These are phyloP conservation scores for Fusarium begoniae DNA, from an alignment of 2,329 filamentous ascomycete genomes.

Conservation along the genomic window DNA sequence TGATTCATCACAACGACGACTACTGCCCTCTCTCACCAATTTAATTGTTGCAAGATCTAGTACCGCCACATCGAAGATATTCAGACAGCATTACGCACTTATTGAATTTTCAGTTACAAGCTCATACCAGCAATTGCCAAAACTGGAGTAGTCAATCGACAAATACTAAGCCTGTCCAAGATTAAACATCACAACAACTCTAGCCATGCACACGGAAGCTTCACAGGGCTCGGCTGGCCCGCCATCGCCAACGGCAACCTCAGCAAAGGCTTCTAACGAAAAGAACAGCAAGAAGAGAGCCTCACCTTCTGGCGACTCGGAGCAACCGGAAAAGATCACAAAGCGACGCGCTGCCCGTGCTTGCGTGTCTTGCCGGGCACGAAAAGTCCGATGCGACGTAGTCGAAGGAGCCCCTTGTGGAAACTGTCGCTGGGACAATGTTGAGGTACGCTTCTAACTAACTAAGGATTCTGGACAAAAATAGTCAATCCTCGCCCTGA, in stretches of 20 bases:
- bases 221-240: slow-evolving; percentile 40
- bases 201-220: slow-evolving; percentile 34
- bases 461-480: slow-evolving; percentile 2
- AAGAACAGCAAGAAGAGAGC: slow-evolving; percentile 48
- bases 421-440: slow-evolving; percentile 84
- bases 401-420: slow-evolving; percentile 88
- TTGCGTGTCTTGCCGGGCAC: slow-evolving; percentile 85
- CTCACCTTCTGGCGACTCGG: slow-evolving; percentile 43
- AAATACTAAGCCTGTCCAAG: background rate
- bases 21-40: background rate
- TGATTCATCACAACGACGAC: slow-evolving; percentile 20
- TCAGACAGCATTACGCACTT: background rate
- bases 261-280: slow-evolving; percentile 40
- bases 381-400: slow-evolving; percentile 94
- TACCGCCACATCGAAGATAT: slow-evolving; percentile 9
- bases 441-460: slow-evolving; percentile 58
- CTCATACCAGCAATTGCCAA: background rate
- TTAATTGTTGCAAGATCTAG: slow-evolving; percentile 2
- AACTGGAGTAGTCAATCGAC: background rate
- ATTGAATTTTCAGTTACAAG: background rate
- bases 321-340: slow-evolving; percentile 57
- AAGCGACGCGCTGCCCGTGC: slow-evolving; percentile 92
- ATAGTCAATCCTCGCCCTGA: slow-evolving; percentile 7
- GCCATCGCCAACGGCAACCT: slow-evolving; percentile 44
- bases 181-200: slow-evolving; percentile 15